phyloP scores from a whole-genome alignment of 352 stramenopile genomes.

The Globisporangium canariense region DNA sequence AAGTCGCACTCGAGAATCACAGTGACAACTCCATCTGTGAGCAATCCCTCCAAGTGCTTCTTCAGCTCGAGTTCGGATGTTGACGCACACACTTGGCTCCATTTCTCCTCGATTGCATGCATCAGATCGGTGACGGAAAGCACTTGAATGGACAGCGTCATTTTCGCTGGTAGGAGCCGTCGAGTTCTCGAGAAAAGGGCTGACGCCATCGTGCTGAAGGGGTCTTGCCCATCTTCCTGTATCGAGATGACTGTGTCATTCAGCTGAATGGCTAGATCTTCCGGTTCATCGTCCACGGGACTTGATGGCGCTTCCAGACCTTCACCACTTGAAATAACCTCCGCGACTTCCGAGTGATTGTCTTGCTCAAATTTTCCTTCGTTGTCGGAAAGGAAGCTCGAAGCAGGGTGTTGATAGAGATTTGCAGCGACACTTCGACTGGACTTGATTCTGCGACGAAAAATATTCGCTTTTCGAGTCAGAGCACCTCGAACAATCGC shows the following conservation, averaged over 20 bases:
- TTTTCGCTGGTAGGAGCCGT: slow-evolving; percentile 7
- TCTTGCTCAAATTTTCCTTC: not conserved
- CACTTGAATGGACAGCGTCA: slow-evolving; percentile 7
- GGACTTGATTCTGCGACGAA: not conserved
- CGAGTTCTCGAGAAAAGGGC: slow-evolving; percentile 7
- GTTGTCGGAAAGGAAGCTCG: not conserved
- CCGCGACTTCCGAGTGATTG: not conserved
- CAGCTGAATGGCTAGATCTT: not conserved
- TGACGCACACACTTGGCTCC: slow-evolving; percentile 7
- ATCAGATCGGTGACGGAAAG: slow-evolving; percentile 11
- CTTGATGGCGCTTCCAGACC: not conserved
- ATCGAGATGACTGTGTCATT: not conserved
- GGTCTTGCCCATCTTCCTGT: not conserved
- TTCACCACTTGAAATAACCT: not conserved
- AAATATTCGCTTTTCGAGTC: slow-evolving; percentile 5
- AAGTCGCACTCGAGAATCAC: slow-evolving; percentile 7
- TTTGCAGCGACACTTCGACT: not conserved
- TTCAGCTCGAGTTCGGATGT: slow-evolving; percentile 5
- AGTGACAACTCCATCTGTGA: not conserved
- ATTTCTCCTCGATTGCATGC: slow-evolving; percentile 13
- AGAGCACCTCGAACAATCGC: slow-evolving; percentile 27
- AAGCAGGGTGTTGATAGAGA: not conserved
- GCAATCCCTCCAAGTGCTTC: slow-evolving; percentile 11
- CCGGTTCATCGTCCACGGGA: not conserved
- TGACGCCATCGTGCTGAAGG: not conserved